Evolutionary conservation across 371 early-diverging fungal genomes (phyloP), one percentile per base, ranked within the genome.

Genomic region (Blastocladiella emersonii): DNA sequence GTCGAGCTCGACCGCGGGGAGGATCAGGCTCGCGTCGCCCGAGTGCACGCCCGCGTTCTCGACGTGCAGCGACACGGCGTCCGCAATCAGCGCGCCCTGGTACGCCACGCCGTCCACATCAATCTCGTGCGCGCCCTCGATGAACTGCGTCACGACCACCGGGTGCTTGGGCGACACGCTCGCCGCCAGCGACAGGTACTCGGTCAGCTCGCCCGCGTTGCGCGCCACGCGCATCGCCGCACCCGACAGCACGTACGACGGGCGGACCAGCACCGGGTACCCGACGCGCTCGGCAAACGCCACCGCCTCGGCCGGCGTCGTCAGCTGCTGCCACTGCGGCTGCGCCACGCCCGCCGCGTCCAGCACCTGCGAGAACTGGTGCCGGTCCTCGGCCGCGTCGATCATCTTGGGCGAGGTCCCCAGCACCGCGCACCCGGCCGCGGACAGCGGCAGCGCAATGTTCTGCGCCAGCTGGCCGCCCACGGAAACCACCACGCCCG

Each of bases 21-120:
- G 80, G 35, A 96, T 84, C 48, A 96, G 73, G 13, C 93, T 94
- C 34, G 96, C 96, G 76, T 96, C 96, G 66, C 96, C 96, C 61
- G 93, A 92, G 78, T 96, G 96, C 23, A 94, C 94, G 66, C 96
- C 96, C 51, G 96, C 96, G 69, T 92, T 91, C 74, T 96, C 96
- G 37, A 96, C 89, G 70, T 96, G 96, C 76, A 93, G 91, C 34
- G 90, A 85, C 43, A 96, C 79, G 51, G 87, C 92, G 69, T 92
- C 91, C 80, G 88, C 82, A 41, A 92, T 67, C 63, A 96, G 68
- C 72, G 90, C 87, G 37, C 96, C 96, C 61, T 87, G 85, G 19
- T 85, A 71, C 8, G 95, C 95, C 43, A 96, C 94, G 37, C 92
- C 95, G 67, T 96, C 97, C 76, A 94, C 83, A 66, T 96, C 97